Conservation (phyloP, 2,329 filamentous ascomycete genomes). For the Cercospora brassicicola region DNA sequence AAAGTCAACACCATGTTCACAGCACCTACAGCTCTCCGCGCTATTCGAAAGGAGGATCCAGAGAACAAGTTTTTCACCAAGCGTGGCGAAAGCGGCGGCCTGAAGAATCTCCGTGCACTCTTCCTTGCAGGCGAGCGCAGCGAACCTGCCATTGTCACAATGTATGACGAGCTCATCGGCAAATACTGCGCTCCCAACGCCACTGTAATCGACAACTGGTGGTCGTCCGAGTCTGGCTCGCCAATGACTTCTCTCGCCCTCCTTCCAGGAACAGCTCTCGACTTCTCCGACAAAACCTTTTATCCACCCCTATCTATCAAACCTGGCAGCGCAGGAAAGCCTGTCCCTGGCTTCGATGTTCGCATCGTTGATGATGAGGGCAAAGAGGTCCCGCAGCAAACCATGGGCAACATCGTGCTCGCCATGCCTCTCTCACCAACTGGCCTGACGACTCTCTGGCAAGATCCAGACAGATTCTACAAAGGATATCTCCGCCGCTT, state of each 20-base stretch:
- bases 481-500: slow-evolving; percentile 82
- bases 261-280: slow-evolving; percentile 60
- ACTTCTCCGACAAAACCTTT: slow-evolving; percentile 49
- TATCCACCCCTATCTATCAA: slow-evolving; percentile 62
- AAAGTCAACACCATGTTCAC: slow-evolving; percentile 82
- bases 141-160: slow-evolving; percentile 78
- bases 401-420: slow-evolving; percentile 90
- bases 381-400: slow-evolving; percentile 63
- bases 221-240: slow-evolving; percentile 69
- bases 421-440: slow-evolving; percentile 80
- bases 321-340: slow-evolving; percentile 83
- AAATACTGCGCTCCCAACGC: slow-evolving; percentile 65
- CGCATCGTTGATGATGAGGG: slow-evolving; percentile 80
- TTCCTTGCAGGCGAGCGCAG: slow-evolving; percentile 89
- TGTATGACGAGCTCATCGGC: slow-evolving; percentile 73
- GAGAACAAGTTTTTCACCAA: slow-evolving; percentile 65
- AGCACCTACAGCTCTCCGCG: slow-evolving; percentile 81
- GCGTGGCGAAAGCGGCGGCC: slow-evolving; percentile 65
- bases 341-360: slow-evolving; percentile 89
- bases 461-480: slow-evolving; percentile 83
- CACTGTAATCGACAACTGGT: slow-evolving; percentile 70
- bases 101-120: slow-evolving; percentile 70
- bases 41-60: slow-evolving; percentile 83
- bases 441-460: slow-evolving; percentile 81
- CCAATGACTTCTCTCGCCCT: slow-evolving; percentile 67